Conservation (phyloP, 2,329 filamentous ascomycete genomes). For the Sphaceloma murrayae region DNA sequence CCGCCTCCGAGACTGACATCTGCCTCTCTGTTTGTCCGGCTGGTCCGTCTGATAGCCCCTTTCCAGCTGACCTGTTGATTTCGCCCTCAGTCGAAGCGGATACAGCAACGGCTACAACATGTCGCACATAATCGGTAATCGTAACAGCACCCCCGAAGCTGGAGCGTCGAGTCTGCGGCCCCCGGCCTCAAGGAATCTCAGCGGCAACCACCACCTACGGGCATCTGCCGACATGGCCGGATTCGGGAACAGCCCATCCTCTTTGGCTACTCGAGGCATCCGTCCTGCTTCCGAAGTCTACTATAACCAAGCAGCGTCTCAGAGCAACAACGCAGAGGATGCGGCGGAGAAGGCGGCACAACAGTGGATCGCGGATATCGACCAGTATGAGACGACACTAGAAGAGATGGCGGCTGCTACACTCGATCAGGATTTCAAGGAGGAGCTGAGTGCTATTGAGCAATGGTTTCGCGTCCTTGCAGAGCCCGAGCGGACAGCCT, state of each 20-base stretch:
- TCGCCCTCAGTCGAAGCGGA: neutral
- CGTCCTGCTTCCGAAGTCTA: conserved; percentile 89
- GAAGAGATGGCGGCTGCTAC: conserved; percentile 99
- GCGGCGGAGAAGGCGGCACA: conserved; percentile 87
- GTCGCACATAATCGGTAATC: conserved; percentile 54
- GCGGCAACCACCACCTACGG: conserved; percentile 74
- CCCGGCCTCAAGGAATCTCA: conserved; percentile 66
- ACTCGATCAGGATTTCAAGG: conserved; percentile 98
- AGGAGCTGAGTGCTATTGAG: conserved; percentile 96
- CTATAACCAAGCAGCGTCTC: conserved; percentile 67
- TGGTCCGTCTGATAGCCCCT: conserved; percentile 6
- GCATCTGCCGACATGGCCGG: conserved; percentile 93
- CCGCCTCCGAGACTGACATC: neutral
- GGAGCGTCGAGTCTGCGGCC: conserved; percentile 75
- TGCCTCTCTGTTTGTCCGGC: conserved; percentile 8
- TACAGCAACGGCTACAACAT: conserved; percentile 26
- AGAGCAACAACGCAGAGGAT: conserved; percentile 64
- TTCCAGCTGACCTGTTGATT: neutral
- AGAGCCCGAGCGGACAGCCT: conserved; percentile 91
- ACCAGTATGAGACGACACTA: conserved; percentile 96
- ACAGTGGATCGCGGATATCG: conserved; percentile 98
- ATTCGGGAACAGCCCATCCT: conserved; percentile 51
- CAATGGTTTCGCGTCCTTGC: conserved; percentile 98
- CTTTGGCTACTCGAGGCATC: conserved; percentile 64
- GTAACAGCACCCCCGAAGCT: conserved; percentile 94